Base-by-base conservation (phyloP, 352 stramenopile species). In the Phytopythium sindhum region DNA sequence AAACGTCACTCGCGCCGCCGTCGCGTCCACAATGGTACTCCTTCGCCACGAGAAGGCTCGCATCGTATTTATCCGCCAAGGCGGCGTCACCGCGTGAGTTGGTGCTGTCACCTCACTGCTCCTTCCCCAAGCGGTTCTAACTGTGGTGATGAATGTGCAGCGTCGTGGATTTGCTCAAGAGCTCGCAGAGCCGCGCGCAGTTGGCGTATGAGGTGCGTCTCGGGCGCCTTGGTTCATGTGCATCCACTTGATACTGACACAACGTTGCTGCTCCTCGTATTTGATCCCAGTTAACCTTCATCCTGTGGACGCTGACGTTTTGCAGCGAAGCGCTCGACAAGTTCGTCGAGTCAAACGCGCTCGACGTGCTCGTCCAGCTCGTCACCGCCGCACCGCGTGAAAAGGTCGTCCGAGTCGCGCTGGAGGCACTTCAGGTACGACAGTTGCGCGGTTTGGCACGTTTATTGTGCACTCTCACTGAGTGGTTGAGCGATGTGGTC, bases 241-340 rank as follows among this genome's bases (percentile, higher is more conserved):
- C 15, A 3, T 29, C 33, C 33, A 37, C 12, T 15, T 24, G 14
- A 3, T 60, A n/a, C 23, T 50, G 54, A 35, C 33, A 6, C 9
- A 2, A 1, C 14, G 23, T 17, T 50, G 23, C 12, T 35, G 28
- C 21, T 23, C 41, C 14, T 9, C 19, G 15, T 21, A 9, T n/a
- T 50, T 21, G 1, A 4, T 37, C 26, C 12, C 53, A 98, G 89
- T 83, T 99, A 44, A 89, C 79, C 58, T 99, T 99, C 68, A 98
- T 96, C 64, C 73, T 99, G 29, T 99, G 97, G 97, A 97, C 95
- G 41, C 75, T 99, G 61, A 98, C 94, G 24, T 98, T 98, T 67
- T 90, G 74, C 54, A 71, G 91, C 33, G 84, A 91, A 65, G 87
- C 85, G 14, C 71, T 95, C 57, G 85, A 92, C 37, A 91, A 90